Conservation (phyloP, 306 rosid species). For the Quercus rubra region DNA sequence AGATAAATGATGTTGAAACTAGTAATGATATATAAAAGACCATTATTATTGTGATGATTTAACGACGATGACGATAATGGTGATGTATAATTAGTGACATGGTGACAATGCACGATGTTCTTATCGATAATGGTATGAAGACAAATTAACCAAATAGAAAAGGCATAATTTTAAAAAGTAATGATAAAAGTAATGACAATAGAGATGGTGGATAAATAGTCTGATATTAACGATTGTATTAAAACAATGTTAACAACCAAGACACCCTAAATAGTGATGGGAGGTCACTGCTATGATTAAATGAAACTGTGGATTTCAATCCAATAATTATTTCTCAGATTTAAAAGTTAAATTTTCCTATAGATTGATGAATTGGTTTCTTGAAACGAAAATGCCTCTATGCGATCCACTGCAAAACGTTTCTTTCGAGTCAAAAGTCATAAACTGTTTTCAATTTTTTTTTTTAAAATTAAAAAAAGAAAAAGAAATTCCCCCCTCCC, state of each 20-base stretch:
- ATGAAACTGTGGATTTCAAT: too few species aligned
- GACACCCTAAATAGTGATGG: too few species aligned
- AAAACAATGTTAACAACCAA: too few species aligned
- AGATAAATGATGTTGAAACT: not conserved
- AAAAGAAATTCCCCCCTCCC: not conserved
- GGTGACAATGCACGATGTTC: not conserved
- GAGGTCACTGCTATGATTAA: too few species aligned
- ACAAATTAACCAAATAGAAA: too few species aligned
- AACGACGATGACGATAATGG: not conserved
- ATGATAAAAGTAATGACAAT: not conserved
- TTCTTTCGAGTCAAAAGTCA: not conserved
- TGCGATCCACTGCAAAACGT: not conserved
- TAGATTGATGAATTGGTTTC: not conserved
- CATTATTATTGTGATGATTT: not conserved
- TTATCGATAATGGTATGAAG: not conserved
- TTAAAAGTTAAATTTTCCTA: too few species aligned
- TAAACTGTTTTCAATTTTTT: not conserved
- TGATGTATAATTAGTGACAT: not conserved
- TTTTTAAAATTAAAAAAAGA: not conserved
- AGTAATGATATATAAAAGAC: not conserved
- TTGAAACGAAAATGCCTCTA: not conserved
- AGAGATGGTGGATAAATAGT: too few species aligned
- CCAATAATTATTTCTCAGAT: too few species aligned
- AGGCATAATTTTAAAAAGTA: not conserved
- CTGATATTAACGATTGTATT: too few species aligned